A percentile compares a stretch with the other conserved stretches of the same genome.
phyloP scores from a whole-genome alignment of 2,329 filamentous ascomycete species.

The Aspergillus latus region DNA sequence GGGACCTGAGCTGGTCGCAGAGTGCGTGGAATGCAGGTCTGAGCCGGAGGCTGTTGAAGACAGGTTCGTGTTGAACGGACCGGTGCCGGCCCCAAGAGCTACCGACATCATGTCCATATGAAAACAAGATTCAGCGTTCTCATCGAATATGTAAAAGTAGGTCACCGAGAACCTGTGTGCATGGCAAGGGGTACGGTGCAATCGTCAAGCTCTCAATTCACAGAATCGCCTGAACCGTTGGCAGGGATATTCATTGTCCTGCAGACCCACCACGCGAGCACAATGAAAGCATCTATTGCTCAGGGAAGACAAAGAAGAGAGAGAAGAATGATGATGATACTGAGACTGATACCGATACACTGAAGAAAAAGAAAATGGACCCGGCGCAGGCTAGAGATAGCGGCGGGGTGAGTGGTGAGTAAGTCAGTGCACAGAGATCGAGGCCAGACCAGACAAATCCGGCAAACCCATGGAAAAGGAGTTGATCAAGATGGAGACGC shows the following conservation, averaged over 20 bases:
- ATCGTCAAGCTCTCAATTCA: conserved; percentile 1
- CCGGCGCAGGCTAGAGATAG: background rate
- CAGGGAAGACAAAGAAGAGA: conserved; percentile 1
- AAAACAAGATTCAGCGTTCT: conserved; percentile 14
- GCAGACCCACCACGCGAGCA: conserved; percentile 13
- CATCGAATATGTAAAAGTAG: conserved; percentile 19
- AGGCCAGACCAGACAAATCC: background rate
- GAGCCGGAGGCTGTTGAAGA: conserved; percentile 32
- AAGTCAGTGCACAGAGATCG: background rate
- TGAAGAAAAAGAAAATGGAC: conserved; percentile 11
- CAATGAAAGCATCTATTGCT: conserved; percentile 4
- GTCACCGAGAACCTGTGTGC: conserved; percentile 18
- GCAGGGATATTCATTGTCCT: conserved; percentile 17
- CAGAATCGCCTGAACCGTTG: background rate
- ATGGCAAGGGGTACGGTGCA: conserved; percentile 19
- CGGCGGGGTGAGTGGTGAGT: background rate
- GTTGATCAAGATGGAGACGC: background rate
- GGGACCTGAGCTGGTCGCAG: conserved; percentile 33
- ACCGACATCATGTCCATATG: conserved; percentile 34
- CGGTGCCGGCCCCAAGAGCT: conserved; percentile 23
- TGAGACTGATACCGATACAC: background rate
- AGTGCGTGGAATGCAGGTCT: conserved; percentile 37
- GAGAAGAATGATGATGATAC: conserved; percentile 14
- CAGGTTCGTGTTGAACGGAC: conserved; percentile 22
- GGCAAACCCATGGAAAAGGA: conserved; percentile 4